Evolutionary conservation across 1,139 yeast species (phyloP).

Genomic region (Candida tetrigidarum): DNA sequence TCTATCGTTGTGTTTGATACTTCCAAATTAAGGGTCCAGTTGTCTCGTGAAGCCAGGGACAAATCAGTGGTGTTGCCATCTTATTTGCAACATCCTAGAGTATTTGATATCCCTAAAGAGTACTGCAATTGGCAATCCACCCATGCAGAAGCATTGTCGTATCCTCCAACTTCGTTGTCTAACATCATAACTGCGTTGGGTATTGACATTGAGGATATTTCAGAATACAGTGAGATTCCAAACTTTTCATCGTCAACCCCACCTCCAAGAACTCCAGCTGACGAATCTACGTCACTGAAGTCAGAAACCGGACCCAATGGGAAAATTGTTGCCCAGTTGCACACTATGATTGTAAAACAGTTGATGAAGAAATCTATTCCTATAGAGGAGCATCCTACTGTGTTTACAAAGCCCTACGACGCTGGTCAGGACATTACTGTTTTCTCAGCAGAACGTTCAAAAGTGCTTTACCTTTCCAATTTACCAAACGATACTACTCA

Average conservation of each 20-base stretch:
- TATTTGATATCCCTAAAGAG: slow-evolving; percentile 78
- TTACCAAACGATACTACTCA: slow-evolving; percentile 88
- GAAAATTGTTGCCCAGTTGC: slow-evolving; percentile 20
- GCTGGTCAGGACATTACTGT: slow-evolving; percentile 68
- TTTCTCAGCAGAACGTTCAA: slow-evolving; percentile 74
- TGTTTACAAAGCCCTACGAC: slow-evolving; percentile 76
- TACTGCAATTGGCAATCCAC: slow-evolving; percentile 68
- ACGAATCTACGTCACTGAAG: slow-evolving; percentile 9
- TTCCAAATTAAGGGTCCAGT: slow-evolving; percentile 73
- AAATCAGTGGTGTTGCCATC: slow-evolving; percentile 72
- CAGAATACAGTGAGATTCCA: slow-evolving; percentile 13
- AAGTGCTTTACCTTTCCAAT: slow-evolving; percentile 77
- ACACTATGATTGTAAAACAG: slow-evolving; percentile 51
- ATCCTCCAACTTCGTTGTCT: slow-evolving; percentile 50
- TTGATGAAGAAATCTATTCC: slow-evolving; percentile 61
- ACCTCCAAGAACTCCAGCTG: slow-evolving; percentile 9
- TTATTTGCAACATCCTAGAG: slow-evolving; percentile 74
- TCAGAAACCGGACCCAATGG: slow-evolving; percentile 14
- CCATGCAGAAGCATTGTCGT: slow-evolving; percentile 64
- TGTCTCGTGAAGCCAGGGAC: slow-evolving; percentile 83
- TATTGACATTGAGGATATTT: slow-evolving; percentile 40
- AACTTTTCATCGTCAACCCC: slow-evolving; percentile 14
- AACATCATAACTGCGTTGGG: slow-evolving; percentile 65
- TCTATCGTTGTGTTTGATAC: slow-evolving; percentile 69
- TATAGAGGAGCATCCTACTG: slow-evolving; percentile 53